phyloP scores from a whole-genome alignment of 805 yeast species.

The Huiozyma naganishii region DNA sequence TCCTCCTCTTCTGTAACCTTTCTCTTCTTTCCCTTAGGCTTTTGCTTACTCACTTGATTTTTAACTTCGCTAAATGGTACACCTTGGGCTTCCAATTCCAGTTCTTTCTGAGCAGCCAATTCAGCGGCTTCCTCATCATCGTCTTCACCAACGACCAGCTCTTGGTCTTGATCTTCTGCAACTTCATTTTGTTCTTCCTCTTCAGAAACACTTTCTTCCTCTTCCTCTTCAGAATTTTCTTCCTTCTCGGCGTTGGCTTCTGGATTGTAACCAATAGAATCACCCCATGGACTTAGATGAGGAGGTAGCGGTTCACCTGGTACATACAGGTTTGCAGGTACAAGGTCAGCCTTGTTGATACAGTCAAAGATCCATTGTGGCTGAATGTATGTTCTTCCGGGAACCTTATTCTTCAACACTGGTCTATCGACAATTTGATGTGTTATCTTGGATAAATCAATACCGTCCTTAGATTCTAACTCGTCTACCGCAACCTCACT shows the following conservation, averaged over 20 bases:
- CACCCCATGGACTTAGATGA: constrained; percentile 98
- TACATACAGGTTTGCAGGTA: constrained; percentile 72
- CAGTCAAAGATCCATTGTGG: constrained; percentile 98
- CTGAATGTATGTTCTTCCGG: constrained; percentile 88
- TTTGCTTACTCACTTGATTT: constrained; percentile 19
- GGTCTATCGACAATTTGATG: constrained; percentile 96
- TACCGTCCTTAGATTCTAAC: constrained; percentile 33
- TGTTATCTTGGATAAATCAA: constrained; percentile 62
- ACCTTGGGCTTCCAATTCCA: constrained; percentile 86
- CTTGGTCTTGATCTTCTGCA: constrained; percentile 42
- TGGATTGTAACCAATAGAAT: constrained; percentile 84
- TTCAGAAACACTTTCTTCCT: constrained; percentile 37
- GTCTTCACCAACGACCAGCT: constrained; percentile 38
- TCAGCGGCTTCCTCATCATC: constrained; percentile 50
- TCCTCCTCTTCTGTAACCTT: constrained; percentile 42
- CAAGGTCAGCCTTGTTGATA: constrained; percentile 63
- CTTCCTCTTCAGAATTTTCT: constrained; percentile 37
- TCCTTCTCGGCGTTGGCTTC: constrained; percentile 36
- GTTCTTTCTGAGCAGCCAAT: constrained; percentile 60
- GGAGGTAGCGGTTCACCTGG: constrained; percentile 96
- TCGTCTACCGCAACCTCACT: constrained; percentile 86
- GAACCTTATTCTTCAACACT: constrained; percentile 57
- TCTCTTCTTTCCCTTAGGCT: constrained; percentile 26
- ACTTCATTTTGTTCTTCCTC: constrained; percentile 32
- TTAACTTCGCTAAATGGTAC: constrained; percentile 56